Base-by-base conservation (phyloP, 345 rosid species). In the Salix suchowensis region DNA sequence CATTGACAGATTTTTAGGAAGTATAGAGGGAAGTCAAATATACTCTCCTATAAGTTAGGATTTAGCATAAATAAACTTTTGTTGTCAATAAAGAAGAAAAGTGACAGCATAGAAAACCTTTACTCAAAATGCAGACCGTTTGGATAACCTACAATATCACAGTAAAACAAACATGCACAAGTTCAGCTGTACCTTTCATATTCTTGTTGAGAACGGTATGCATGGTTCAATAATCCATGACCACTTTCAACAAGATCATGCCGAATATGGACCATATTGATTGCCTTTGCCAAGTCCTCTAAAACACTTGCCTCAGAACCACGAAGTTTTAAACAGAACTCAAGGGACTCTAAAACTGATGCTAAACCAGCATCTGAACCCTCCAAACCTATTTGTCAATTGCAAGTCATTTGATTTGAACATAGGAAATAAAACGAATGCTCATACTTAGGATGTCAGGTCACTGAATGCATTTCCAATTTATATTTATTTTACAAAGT, bases 301-400 rank as follows among this genome's bases (percentile, higher is more conserved):
- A 94, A 80, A 60, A 94, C 88, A 84, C 91, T 82, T 71, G 96
- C 96, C 87, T 92, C 98, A 65, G 97, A 94, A 80, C 98, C 98
- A 76, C 98, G 93, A 74, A 89, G 91, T 77, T 87, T 91, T 83
- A 91, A 79, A 82, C 97, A 92, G 85, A 92, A 94, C 67, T 92
- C 98, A 83, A 91, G 87, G 78, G 97, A 92, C 81, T 91, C 97
- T 62, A 92, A 81, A 9, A 92, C 93, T 40, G 97, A 89, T 55
- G 94, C 93, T 75, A 92, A 83, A 77, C 93, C 91, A 85, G 98
- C 88, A 90, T 94, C 98, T 75, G 91, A 94, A 73, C 97, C 95
- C 79, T 91, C 95, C 85, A 92, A 76, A 81, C 97, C 98, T 94
- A 81, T 37, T 32, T 74, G 78, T 32, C 78, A 46, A 65, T 65